Evolutionary conservation across 2,329 filamentous ascomycete genomes (phyloP), one percentile per base, ranked within the genome.

Genomic region (Hortaea sp.): DNA sequence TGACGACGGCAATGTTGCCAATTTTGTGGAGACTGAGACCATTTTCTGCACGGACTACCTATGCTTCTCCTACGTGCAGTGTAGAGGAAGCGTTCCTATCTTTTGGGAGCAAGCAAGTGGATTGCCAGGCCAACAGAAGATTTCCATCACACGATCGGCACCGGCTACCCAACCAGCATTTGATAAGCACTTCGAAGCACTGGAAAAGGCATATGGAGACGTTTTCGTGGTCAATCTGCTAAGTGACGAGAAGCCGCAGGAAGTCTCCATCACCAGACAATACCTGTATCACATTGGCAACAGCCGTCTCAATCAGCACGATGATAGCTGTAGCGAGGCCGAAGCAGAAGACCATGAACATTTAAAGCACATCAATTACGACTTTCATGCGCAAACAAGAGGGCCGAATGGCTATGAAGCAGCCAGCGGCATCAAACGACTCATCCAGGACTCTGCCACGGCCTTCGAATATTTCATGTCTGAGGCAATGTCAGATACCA

Each of bases 21-120:
- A 98, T 65, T 98, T 95, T 66, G 92, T 97, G n/a, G 92, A 98
- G 66, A 92, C 88, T 0, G 92, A 98, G 67, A 94, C 88, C 0
- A 81, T 90, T 37, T 89, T 94, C 61, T 95, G 86, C 83, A 56
- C 85, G 85, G 1, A 78, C 80, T 74, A 73, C 1, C 78, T 88
- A 5, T 80, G 88, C 46, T 97, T 97, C 63, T 97, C 92, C 0
- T 98, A 95, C 65, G 87, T 83, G 2, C 92, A 98, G 66, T 79
- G 94, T 28, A 79, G 92, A 57, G 92, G 92, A 34, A 95, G 89
- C 5, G 87, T 98, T 6, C 92, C 92, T 1, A 76, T 97, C 2
- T 98, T 98, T 64, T 98, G 92, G 92, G 92, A 98, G 64, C 92
- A 97, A 65, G 78, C 84, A 29, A 81, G 88, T 7, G 89, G 89